A percentile compares a stretch with the other conserved stretches of the same genome.
These are phyloP conservation scores for Boletus semigastroideus DNA, from an alignment of 1,284 basidiomycete genomes.

Conservation along the genomic window DNA sequence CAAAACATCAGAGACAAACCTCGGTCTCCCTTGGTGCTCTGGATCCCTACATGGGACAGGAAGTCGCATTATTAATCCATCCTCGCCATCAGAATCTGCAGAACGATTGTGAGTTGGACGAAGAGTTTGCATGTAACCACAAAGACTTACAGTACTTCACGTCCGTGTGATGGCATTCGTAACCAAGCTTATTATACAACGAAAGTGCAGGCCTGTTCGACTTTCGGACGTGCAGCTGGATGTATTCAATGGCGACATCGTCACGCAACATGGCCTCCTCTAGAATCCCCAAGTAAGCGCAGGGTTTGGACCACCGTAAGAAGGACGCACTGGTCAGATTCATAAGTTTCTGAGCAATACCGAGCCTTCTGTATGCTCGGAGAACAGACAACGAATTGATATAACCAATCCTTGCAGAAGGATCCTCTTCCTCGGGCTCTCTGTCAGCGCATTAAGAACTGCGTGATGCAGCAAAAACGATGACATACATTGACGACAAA, in stretches of 20 bases:
- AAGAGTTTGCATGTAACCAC: not conserved
- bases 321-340: conserved; percentile 69
- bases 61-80: conserved; percentile 80
- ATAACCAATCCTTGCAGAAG: conserved; percentile 51
- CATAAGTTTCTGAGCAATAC: conserved; percentile 89
- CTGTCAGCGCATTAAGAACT: conserved; percentile 14
- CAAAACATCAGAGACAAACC: conserved; percentile 10
- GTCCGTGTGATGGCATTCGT: conserved; percentile 74
- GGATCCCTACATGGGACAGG: conserved; percentile 37
- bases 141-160: conserved; percentile 76
- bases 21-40: conserved; percentile 6
- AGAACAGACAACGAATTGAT: conserved; percentile 92
- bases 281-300: conserved; percentile 31
- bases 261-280: conserved; percentile 87
- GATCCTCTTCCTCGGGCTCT: conserved; percentile 20
- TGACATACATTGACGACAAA: conserved; percentile 85
- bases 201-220: conserved; percentile 84
- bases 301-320: conserved; percentile 2
- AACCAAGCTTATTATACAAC: conserved; percentile 85
- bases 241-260: conserved; percentile 67
- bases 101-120: not conserved
- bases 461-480: not conserved
- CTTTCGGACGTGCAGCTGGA: conserved; percentile 85
- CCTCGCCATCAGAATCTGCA: conserved; percentile 80
- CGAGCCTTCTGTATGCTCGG: conserved; percentile 80